Percentiles rank a stretch among this genome's conserved stretches.
Conservation (phyloP, 768 basidiomycete species). For the Phaffia tasmanica region DNA sequence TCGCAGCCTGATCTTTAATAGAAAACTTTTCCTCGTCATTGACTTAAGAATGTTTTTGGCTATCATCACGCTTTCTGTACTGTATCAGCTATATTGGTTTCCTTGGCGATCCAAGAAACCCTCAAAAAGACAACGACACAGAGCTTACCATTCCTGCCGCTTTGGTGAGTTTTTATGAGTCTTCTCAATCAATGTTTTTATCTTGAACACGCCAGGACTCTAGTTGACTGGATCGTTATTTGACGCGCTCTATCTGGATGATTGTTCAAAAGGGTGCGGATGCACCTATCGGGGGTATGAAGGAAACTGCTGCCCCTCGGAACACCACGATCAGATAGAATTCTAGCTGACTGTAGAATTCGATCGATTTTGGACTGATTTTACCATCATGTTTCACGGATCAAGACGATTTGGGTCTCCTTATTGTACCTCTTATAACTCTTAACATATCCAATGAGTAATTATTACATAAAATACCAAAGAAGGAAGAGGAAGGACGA, state of each 20-base stretch:
- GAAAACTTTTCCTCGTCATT: too few relatives aligned
- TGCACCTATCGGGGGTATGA: conserved; percentile 10
- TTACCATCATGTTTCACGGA: conserved; percentile 7
- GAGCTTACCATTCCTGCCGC: conserved; percentile 23
- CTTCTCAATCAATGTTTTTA: neutral
- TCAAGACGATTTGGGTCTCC: neutral
- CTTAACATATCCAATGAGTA: too few relatives aligned
- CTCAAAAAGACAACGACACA: conserved; percentile 21
- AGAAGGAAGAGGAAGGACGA: too few relatives aligned
- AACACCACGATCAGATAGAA: conserved; percentile 17
- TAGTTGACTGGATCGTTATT: too few relatives aligned
- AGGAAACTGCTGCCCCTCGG: conserved; percentile 7
- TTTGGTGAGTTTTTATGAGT: neutral
- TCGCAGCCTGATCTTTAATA: neutral
- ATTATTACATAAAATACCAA: neutral
- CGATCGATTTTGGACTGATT: neutral
- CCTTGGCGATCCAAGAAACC: conserved; percentile 25
- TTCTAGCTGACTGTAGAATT: conserved; percentile 45
- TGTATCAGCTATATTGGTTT: conserved; percentile 19
- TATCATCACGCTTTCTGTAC: neutral
- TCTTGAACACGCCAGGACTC: neutral
- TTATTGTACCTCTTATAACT: too few relatives aligned
- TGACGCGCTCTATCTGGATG: neutral
- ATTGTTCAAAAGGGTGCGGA: conserved; percentile 12
- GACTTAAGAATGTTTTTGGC: neutral